A percentile compares a stretch with the other conserved stretches of the same genome.
Conservation (phyloP, 176 grass and related monocot genomes). For the Pharus latifolius region DNA sequence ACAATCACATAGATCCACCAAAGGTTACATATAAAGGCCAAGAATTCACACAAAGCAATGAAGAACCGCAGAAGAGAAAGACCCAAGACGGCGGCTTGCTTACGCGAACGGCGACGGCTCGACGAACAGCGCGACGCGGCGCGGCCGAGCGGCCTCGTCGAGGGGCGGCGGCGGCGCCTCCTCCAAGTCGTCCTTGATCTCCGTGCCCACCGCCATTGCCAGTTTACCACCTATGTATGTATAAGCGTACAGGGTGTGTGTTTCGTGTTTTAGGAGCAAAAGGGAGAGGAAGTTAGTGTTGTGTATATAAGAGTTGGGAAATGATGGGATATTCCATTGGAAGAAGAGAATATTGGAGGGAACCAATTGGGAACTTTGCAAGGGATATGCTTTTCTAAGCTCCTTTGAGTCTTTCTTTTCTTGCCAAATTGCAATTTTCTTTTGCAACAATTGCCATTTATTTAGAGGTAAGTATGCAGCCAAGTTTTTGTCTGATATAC, state of each 20-base stretch:
- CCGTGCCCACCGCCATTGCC: conserved; percentile 17
- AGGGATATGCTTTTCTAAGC: conserved; percentile 31
- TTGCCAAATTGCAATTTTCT: not conserved
- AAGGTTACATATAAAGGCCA: too few relatives aligned
- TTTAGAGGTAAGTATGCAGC: not conserved
- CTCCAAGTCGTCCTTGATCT: conserved; percentile 20
- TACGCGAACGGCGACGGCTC: conserved; percentile 69
- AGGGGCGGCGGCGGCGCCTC: conserved; percentile 15
- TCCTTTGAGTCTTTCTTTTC: not conserved
- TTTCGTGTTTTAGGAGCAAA: not conserved
- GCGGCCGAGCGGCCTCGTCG: conserved; percentile 28
- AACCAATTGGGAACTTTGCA: conserved; percentile 21
- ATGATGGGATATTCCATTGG: conserved; percentile 34
- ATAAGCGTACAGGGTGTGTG: not conserved
- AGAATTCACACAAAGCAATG: not conserved
- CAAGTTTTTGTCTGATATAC: not conserved
- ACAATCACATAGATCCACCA: not conserved
- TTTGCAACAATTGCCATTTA: not conserved
- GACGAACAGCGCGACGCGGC: conserved; percentile 63
- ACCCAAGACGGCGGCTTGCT: not conserved
- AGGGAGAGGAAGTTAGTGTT: not conserved
- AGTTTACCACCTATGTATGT: not conserved
- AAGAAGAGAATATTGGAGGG: conserved; percentile 31
- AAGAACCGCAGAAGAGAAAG: not conserved
- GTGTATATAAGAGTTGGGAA: conserved; percentile 15